Evolutionary conservation across 148 eudicot species (phyloP), one percentile per base, ranked within the genome.

Genomic region (Mesembryanthemum crystallinum): DNA sequence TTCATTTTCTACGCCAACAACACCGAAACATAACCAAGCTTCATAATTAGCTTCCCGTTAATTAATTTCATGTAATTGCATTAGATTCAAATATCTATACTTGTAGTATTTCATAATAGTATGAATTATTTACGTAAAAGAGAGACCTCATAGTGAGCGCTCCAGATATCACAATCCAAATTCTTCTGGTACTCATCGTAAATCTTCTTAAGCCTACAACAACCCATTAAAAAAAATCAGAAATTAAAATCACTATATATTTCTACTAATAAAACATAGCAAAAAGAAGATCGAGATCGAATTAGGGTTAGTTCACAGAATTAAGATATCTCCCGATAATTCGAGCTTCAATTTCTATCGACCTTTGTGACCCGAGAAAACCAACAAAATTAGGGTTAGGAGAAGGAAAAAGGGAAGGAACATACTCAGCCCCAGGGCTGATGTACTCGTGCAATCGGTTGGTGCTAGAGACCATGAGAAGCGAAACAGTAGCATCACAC

Each of bases 141-240:
- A 28, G 51, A 8, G 21, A 89, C 91, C 89, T 87, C 85, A 54
- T 86, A 86, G 68, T 89, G 89, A 15, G 86, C 69, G 79, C 49
- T 78, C 93, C 93, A 89, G 3, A 89, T 75, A 86, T 89, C 91
- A 74, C 78, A 70, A 27, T 82, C 86, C 54, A 63, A 49, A 49
- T 82, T 29, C 67, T 70, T 76, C 78, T 89, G 93, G 61, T 89
- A 90, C 37, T 83, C 83, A 82, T 90, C 94, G n/a, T 82, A 86
- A 23, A 90, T 88, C 76, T 80, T 82, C 73, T 90, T 88, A n/a
- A 88, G 83, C 83, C 91, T 90, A 72, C 13, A n/a, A n/a, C 28
- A 73, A 70, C 10, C n/a, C 23, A 20, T 29, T 66, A 5, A 69
- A 28, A 62, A 29, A 52, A 27, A 45, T 3, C 7, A 1, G n/a